phyloP scores from a whole-genome alignment of 2,329 filamentous ascomycete species.

The Fusarium redolens region DNA sequence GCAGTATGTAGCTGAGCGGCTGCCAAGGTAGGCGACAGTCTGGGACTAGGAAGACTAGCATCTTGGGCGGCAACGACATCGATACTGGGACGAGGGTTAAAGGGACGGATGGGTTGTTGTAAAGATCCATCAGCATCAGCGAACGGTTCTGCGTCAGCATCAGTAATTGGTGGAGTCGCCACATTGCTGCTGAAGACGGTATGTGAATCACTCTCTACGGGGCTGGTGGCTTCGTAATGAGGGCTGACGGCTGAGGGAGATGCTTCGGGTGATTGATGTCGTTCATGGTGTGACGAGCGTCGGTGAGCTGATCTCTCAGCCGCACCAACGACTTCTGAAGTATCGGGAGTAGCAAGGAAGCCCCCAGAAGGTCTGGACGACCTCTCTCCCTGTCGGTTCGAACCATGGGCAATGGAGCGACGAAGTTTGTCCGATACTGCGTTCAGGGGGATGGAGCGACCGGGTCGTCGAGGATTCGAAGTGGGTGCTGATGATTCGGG shows the following conservation, averaged over 20 bases:
- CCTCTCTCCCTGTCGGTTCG: slow-evolving; percentile 44
- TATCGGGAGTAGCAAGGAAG: slow-evolving; percentile 68
- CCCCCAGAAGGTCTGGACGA: slow-evolving; percentile 40
- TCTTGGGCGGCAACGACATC: slow-evolving; percentile 83
- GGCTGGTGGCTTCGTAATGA: slow-evolving; percentile 62
- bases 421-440: slow-evolving; percentile 51
- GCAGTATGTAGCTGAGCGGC: slow-evolving; percentile 67
- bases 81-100: slow-evolving; percentile 65
- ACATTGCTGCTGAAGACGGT: slow-evolving; percentile 72
- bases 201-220: slow-evolving; percentile 65
- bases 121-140: slow-evolving; percentile 63
- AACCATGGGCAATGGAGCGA: slow-evolving; percentile 48
- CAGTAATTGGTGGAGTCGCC: slow-evolving; percentile 80
- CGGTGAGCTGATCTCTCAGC: slow-evolving; percentile 53
- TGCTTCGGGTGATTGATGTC: slow-evolving; percentile 59
- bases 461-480: slow-evolving; percentile 41
- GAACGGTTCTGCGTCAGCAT: slow-evolving; percentile 74
- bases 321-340: slow-evolving; percentile 57
- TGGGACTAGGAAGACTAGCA: slow-evolving; percentile 92
- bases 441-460: slow-evolving; percentile 46
- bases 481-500: slow-evolving; percentile 40
- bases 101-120: slow-evolving; percentile 58
- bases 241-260: slow-evolving; percentile 52
- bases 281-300: slow-evolving; percentile 56
- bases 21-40: slow-evolving; percentile 89